A percentile compares a stretch with the other conserved stretches of the same genome.
Evolutionary conservation across 345 rosid species (phyloP).

Genomic region (Syzygium grande): DNA sequence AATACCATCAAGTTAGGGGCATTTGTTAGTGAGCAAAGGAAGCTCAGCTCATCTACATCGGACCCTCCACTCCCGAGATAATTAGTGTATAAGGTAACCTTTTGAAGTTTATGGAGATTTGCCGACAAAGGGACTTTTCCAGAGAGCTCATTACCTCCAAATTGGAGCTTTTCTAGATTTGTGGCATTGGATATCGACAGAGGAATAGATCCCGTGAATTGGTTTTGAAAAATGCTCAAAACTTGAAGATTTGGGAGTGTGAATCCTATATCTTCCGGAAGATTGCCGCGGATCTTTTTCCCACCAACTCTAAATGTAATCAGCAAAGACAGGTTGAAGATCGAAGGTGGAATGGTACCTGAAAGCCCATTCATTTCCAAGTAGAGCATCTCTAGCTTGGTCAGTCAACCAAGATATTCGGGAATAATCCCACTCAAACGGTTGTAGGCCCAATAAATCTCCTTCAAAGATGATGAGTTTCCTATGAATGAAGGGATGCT

Average conservation of each 20-base stretch:
- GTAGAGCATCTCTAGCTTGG: background rate
- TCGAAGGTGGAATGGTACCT: constrained; percentile 10
- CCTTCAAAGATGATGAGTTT: background rate
- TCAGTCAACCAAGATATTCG: background rate
- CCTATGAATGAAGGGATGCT: background rate
- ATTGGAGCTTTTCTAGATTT: background rate
- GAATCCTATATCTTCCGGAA: constrained; percentile 5
- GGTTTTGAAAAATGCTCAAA: background rate
- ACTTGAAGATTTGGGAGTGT: background rate
- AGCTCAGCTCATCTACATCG: constrained; percentile 2
- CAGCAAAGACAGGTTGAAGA: constrained; percentile 18
- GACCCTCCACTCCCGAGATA: constrained; percentile 2
- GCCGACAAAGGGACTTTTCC: constrained; percentile 10
- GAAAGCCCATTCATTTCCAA: background rate
- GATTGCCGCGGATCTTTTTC: constrained; percentile 4
- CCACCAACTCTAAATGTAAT: background rate
- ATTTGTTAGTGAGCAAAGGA: constrained; percentile 12
- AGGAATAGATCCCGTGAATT: constrained; percentile 2
- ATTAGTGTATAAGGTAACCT: background rate
- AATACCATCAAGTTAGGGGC: background rate
- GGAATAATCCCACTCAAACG: background rate
- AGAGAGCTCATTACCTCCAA: background rate
- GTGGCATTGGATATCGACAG: constrained; percentile 5
- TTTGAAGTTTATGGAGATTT: background rate
- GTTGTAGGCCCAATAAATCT: background rate